phyloP scores from a whole-genome alignment of 2,329 filamentous ascomycete genomes.

The Huntiella omanensis region DNA sequence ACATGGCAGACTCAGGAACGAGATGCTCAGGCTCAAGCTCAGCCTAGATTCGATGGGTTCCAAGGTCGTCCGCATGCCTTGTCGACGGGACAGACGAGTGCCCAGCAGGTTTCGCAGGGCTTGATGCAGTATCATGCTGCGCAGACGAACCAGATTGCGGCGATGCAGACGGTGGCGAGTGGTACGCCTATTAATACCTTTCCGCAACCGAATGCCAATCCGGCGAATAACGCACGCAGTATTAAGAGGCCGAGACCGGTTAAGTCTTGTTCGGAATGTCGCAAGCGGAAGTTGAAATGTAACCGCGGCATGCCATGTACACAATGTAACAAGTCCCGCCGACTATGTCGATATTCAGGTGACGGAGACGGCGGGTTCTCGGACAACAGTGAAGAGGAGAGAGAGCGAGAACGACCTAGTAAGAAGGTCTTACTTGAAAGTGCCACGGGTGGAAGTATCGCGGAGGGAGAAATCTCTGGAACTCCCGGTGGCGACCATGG shows the following conservation, averaged over 20 bases:
- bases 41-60: too few relatives aligned
- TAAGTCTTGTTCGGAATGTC: conserved; percentile 37
- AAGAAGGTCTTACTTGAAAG: conserved; percentile 14
- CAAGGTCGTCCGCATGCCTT: too few relatives aligned
- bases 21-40: too few relatives aligned
- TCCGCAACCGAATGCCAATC: conserved; percentile 3
- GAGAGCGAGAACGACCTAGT: conserved; percentile 12
- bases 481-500: not conserved
- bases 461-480: not conserved
- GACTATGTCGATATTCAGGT: conserved; percentile 31
- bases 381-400: conserved; percentile 28
- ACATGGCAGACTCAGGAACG: too few relatives aligned
- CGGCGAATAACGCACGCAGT: conserved; percentile 17
- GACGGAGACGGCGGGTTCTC: conserved; percentile 29
- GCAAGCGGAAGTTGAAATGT: conserved; percentile 38
- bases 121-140: too few relatives aligned
- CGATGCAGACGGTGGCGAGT: too few relatives aligned
- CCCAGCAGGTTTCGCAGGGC: too few relatives aligned
- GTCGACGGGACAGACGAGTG: too few relatives aligned
- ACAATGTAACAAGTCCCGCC: conserved; percentile 38
- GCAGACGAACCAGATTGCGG: too few relatives aligned
- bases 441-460: not conserved
- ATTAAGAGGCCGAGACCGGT: conserved; percentile 36
- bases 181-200: too few relatives aligned
- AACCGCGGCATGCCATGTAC: conserved; percentile 37